phyloP scores from a whole-genome alignment of 2,329 filamentous ascomycete species.

The Alternaria burnsii region DNA sequence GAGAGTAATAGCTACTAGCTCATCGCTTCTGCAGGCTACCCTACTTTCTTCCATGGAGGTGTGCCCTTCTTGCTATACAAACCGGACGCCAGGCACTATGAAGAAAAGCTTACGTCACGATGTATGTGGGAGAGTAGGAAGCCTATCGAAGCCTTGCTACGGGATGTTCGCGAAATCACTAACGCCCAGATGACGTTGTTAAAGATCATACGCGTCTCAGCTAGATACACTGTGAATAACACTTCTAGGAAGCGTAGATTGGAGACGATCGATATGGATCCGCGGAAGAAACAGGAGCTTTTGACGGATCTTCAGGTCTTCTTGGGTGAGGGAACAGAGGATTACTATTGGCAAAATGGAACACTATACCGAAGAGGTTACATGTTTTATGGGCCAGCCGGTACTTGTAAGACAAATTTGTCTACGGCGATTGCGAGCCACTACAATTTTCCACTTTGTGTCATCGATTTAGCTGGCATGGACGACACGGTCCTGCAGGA shows the following conservation, averaged over 20 bases:
- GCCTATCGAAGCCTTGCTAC: not conserved
- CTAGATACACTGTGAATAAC: not conserved
- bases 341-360: slow-evolving; percentile 2
- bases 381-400: slow-evolving; percentile 7
- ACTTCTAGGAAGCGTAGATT: not conserved
- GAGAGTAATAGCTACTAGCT: too few relatives aligned
- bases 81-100: too few relatives aligned
- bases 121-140: too few relatives aligned
- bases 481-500: not conserved
- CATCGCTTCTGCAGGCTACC: too few relatives aligned
- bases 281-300: slow-evolving; percentile 2
- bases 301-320: not conserved
- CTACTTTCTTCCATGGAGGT: too few relatives aligned
- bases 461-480: not conserved
- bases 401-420: slow-evolving; percentile 23
- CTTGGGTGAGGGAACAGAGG: not conserved
- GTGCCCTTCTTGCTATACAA: too few relatives aligned
- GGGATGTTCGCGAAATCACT: not conserved
- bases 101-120: too few relatives aligned
- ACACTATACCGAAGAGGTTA: slow-evolving; percentile 26
- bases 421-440: slow-evolving; percentile 13
- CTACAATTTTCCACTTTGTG: slow-evolving; percentile 24
- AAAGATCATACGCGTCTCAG: not conserved
- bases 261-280: slow-evolving; percentile 1
- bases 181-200: not conserved